These are phyloP conservation scores for Neofusicoccum parvum DNA, from an alignment of 2,329 filamentous ascomycete genomes.

Conservation along the genomic window DNA sequence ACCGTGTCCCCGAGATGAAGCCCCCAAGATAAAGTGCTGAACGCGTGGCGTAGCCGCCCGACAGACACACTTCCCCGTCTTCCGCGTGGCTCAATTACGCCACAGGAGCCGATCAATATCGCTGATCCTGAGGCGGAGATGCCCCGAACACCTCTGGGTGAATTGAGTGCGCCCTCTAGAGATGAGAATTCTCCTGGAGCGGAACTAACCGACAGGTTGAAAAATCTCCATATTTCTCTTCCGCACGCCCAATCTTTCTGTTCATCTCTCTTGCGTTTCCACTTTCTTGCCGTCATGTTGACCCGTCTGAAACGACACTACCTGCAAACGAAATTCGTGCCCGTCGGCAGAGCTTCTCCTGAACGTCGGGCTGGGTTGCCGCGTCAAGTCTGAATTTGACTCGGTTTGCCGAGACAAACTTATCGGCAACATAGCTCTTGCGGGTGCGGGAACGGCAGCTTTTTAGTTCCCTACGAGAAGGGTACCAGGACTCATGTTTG, in stretches of 20 bases:
- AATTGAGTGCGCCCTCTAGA: no score
- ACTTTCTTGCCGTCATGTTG: neutral
- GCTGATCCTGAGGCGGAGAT: constrained; percentile 1
- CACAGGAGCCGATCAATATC: constrained; percentile 8
- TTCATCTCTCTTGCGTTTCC: neutral
- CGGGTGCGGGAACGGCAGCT: no score
- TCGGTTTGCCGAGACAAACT: no score
- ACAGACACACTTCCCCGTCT: neutral
- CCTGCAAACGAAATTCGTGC: constrained; percentile 1
- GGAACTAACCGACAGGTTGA: neutral
- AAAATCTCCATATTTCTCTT: neutral
- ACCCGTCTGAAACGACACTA: neutral
- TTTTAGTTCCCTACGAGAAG: no score
- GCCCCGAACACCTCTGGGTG: neutral
- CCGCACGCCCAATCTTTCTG: neutral
- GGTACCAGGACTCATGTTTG: no score
- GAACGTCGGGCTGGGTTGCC: no score
- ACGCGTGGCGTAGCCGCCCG: constrained; percentile 3
- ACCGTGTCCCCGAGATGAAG: constrained; percentile 18
- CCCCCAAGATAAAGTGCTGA: constrained; percentile 2
- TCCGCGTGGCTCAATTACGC: neutral
- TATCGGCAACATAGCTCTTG: no score
- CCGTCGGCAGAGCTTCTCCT: no score
- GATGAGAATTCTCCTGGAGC: neutral
- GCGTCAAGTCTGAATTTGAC: no score